Percentiles rank a stretch among this genome's conserved stretches.
These are phyloP conservation scores for Tephrocybe rancida DNA, from an alignment of 768 basidiomycete species.

Conservation along the genomic window DNA sequence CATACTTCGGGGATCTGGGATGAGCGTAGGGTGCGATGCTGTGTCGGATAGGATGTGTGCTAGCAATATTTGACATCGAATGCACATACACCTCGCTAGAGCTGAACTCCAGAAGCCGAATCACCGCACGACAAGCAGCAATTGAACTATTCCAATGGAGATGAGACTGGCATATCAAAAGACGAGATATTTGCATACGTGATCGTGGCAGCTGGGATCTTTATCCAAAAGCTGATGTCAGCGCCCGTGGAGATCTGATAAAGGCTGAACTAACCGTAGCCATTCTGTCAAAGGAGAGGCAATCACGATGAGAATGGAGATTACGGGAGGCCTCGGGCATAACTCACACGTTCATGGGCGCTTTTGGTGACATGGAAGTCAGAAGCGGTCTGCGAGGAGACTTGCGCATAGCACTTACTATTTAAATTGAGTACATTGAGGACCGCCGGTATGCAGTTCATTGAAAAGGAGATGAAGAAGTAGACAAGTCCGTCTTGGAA, in stretches of 20 bases:
- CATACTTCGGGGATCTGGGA: slow-evolving; percentile 32
- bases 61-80: slow-evolving; percentile 42
- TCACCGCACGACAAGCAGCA: slow-evolving; percentile 70
- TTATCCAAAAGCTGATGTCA: slow-evolving; percentile 18
- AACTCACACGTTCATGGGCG: slow-evolving; percentile 53
- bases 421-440: slow-evolving; percentile 63
- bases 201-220: slow-evolving; percentile 68
- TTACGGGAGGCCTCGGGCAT: background rate
- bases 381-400: slow-evolving; percentile 2
- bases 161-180: slow-evolving; percentile 5
- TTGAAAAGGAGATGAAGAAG: slow-evolving; percentile 65
- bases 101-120: slow-evolving; percentile 62
- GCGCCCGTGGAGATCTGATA: slow-evolving; percentile 3
- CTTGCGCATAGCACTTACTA: slow-evolving; percentile 39
- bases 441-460: slow-evolving; percentile 69
- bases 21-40: slow-evolving; percentile 25
- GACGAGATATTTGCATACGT: slow-evolving; percentile 42
- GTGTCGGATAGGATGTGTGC: slow-evolving; percentile 32
- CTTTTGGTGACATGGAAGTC: slow-evolving; percentile 28
- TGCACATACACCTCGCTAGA: slow-evolving; percentile 47
- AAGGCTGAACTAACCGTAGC: slow-evolving; percentile 44
- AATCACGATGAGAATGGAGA: slow-evolving; percentile 2
- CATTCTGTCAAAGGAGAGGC: slow-evolving; percentile 37
- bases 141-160: slow-evolving; percentile 43
- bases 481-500: slow-evolving; percentile 77